Evolutionary conservation across 1,284 basidiomycete genomes (phyloP).

Genomic region (Mycosarcoma mackinlayi): DNA sequence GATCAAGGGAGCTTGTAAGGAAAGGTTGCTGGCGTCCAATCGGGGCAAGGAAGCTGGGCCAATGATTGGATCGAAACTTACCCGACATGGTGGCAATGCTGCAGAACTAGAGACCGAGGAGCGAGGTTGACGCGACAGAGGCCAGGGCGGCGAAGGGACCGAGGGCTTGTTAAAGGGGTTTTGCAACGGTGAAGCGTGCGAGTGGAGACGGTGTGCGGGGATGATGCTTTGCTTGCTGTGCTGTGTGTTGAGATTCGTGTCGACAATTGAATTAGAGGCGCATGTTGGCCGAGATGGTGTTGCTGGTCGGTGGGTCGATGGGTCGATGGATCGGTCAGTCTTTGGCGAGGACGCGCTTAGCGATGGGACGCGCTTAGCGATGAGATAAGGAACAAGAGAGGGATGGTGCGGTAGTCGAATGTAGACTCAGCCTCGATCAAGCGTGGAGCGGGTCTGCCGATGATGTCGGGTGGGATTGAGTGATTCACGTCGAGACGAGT

Average conservation of each 20-base stretch:
- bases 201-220: too few relatives aligned
- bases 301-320: constrained; percentile 9
- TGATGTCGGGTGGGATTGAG: neutral
- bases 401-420: too few relatives aligned
- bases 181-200: too few relatives aligned
- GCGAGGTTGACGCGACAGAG: neutral
- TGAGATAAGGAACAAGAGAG: too few relatives aligned
- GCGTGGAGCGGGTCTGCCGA: constrained; percentile 18
- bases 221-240: constrained; percentile 4
- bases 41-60: too few relatives aligned
- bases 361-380: too few relatives aligned
- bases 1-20: too few relatives aligned
- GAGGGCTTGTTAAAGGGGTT: too few relatives aligned
- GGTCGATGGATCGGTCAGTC: too few relatives aligned
- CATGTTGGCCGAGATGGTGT: constrained; percentile 23
- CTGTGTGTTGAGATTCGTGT: neutral
- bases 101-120: too few relatives aligned
- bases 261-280: constrained; percentile 14
- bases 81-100: constrained; percentile 27
- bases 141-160: neutral
- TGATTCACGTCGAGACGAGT: neutral
- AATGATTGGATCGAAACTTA: constrained; percentile 8
- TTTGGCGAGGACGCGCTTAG: too few relatives aligned
- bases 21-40: too few relatives aligned
- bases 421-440: constrained; percentile 15